Evolutionary conservation across 2,329 filamentous ascomycete species (phyloP), one percentile per base, ranked within the genome.

Genomic region (Aureobasidium namibiae): DNA sequence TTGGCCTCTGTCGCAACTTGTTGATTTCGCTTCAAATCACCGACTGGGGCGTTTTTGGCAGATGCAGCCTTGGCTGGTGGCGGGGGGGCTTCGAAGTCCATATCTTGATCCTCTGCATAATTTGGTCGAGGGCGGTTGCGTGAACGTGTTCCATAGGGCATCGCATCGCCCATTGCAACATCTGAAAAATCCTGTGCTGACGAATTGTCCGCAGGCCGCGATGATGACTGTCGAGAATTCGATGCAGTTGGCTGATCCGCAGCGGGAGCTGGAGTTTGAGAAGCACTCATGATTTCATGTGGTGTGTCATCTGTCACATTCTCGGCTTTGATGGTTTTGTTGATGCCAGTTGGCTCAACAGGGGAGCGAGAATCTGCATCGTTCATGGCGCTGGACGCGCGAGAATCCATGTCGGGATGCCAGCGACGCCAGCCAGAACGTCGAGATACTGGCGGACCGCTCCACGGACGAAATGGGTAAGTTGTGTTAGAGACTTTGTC

Each of bases 101-200:
- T 85, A 68, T 97, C 92, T 66, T 92, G 80, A 56, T 63, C 46
- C 75, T 99, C 94, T 53, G 94, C 92, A 74, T 99, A 99, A 75
- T 99, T 99, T 65, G 88, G 86, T 66, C 94, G 88, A 66, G 88
- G 82, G 65, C 92, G 87, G 74, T 95, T 95, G 72, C 94, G 88
- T 67, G 92, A 96, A 68, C 92, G 88, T 71, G 94, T 99, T 69
- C 92, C 92, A 74, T 99, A 96, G 49, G 85, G 86, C 66, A 84
- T 85, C 53, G 87, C 45, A 39, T 69, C 69, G 41, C 63, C 60
- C 63, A 67, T 66, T 42, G 61, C 63, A 45, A 59, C 63, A 56
- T 71, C 69, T 11, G 54, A 48, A 13, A 48, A 48, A 18, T 48
- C 33, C 10, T 57, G 41, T 39, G 42, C 33, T 14, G 42, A 57